phyloP scores from a whole-genome alignment of 768 basidiomycete species.

The Lactifluus pinguis region DNA sequence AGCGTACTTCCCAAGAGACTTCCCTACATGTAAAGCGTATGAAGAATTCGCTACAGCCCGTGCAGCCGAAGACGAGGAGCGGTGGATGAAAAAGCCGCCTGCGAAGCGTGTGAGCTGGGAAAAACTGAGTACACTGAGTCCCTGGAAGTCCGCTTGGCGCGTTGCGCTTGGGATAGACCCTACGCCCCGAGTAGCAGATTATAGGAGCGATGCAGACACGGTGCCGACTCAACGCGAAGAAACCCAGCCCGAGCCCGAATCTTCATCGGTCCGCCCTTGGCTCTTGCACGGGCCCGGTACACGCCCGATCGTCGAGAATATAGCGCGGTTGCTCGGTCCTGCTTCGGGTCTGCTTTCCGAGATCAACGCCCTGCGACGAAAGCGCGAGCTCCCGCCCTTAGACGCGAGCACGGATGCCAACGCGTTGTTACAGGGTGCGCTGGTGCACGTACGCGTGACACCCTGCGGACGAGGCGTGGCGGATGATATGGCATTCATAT shows the following conservation, averaged over 20 bases:
- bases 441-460: conserved; percentile 57
- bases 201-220: conserved; percentile 26
- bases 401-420: conserved; percentile 28
- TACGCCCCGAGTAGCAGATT: background rate
- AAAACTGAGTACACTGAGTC: conserved; percentile 54
- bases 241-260: background rate
- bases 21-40: conserved; percentile 50
- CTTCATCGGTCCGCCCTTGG: conserved; percentile 43
- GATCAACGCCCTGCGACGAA: conserved; percentile 51
- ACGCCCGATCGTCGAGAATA: conserved; percentile 36
- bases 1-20: conserved; percentile 76
- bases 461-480: conserved; percentile 64
- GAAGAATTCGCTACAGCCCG: conserved; percentile 37
- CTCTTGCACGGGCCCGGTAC: conserved; percentile 54
- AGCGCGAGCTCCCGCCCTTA: conserved; percentile 40
- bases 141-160: conserved; percentile 74
- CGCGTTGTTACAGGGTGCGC: conserved; percentile 46
- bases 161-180: conserved; percentile 46
- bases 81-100: conserved; percentile 77
- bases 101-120: conserved; percentile 75
- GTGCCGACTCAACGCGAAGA: conserved; percentile 53
- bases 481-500: conserved; percentile 66
- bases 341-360: conserved; percentile 39
- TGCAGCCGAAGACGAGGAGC: conserved; percentile 44
- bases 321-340: conserved; percentile 32